Evolutionary conservation across 106 monocot species (phyloP).

Genomic region (Acorus calamus): DNA sequence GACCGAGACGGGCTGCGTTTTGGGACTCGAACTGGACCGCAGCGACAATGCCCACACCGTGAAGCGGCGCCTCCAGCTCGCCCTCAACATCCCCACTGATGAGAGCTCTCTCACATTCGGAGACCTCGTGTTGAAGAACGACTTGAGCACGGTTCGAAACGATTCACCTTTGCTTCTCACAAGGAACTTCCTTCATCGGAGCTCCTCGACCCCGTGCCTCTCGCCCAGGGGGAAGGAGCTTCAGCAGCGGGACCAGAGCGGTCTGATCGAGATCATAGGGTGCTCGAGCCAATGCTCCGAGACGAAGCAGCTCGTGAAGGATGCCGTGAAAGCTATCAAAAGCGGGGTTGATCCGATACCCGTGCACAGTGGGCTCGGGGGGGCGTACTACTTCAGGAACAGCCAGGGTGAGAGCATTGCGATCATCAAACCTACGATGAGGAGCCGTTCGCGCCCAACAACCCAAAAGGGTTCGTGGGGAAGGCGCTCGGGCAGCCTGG

Average conservation of each 20-base stretch:
- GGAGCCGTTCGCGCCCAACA: constrained; percentile 88
- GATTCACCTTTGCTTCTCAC: constrained; percentile 78
- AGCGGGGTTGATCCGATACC: constrained; percentile 62
- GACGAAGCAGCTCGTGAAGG: constrained; percentile 61
- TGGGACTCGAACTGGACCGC: constrained; percentile 61
- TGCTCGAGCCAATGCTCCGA: constrained; percentile 42
- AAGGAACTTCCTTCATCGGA: constrained; percentile 50
- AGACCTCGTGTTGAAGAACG: constrained; percentile 68
- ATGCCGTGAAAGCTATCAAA: constrained; percentile 51
- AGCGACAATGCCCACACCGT: constrained; percentile 76
- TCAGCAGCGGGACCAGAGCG: constrained; percentile 39
- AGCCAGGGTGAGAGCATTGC: constrained; percentile 50
- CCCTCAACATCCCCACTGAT: constrained; percentile 62
- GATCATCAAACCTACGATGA: constrained; percentile 88
- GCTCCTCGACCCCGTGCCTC: constrained; percentile 71
- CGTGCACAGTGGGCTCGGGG: constrained; percentile 71
- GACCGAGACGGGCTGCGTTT: constrained; percentile 60
- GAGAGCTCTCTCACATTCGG: constrained; percentile 77
- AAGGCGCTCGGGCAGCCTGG: constrained; percentile 79
- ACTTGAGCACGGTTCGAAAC: constrained; percentile 52
- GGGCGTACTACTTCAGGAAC: constrained; percentile 89
- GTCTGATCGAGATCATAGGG: constrained; percentile 67
- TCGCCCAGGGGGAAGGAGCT: constrained; percentile 52
- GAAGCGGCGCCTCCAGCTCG: constrained; percentile 58
- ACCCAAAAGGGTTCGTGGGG: constrained; percentile 76